phyloP scores from a whole-genome alignment of 495 filamentous ascomycete genomes.

The Glonium stellatum region DNA sequence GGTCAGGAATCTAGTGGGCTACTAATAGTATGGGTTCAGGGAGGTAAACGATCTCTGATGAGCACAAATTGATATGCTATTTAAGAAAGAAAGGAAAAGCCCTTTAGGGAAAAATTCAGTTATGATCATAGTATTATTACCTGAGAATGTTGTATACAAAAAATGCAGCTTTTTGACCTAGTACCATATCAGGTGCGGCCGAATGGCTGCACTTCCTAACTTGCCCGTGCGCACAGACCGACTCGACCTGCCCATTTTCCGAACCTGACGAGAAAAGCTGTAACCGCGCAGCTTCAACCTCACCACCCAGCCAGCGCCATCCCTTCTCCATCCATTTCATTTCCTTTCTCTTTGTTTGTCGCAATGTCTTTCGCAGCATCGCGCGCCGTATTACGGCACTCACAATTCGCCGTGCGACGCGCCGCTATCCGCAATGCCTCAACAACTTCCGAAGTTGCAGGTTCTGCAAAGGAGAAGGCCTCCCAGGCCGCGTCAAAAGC shows the following conservation, averaged over 20 bases:
- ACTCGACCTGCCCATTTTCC: neutral
- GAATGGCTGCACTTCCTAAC: neutral
- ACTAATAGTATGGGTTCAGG: too few species aligned
- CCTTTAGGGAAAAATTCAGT: too few species aligned
- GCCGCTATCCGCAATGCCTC: slow-evolving; percentile 55
- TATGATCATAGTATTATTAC: too few species aligned
- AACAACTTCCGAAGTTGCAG: slow-evolving; percentile 60
- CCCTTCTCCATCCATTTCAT: slow-evolving; percentile 21
- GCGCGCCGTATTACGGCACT: slow-evolving; percentile 56
- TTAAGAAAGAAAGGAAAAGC: too few species aligned
- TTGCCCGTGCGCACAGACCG: slow-evolving; percentile 6
- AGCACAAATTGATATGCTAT: too few species aligned
- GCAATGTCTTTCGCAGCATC: slow-evolving; percentile 43
- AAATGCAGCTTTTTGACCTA: too few species aligned
- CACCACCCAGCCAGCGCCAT: slow-evolving; percentile 2
- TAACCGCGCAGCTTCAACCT: slow-evolving; percentile 12
- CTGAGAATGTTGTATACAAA: too few species aligned
- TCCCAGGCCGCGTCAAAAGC: slow-evolving; percentile 67
- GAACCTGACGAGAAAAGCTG: slow-evolving; percentile 6
- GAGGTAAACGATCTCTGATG: too few species aligned
- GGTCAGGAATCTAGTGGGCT: too few species aligned
- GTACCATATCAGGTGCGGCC: neutral
- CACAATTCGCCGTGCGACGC: slow-evolving; percentile 52
- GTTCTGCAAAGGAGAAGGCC: slow-evolving; percentile 54
- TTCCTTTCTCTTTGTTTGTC: slow-evolving; percentile 9